Evolutionary conservation across 2,329 filamentous ascomycete species (phyloP).

Genomic region (Penicillium sp.): DNA sequence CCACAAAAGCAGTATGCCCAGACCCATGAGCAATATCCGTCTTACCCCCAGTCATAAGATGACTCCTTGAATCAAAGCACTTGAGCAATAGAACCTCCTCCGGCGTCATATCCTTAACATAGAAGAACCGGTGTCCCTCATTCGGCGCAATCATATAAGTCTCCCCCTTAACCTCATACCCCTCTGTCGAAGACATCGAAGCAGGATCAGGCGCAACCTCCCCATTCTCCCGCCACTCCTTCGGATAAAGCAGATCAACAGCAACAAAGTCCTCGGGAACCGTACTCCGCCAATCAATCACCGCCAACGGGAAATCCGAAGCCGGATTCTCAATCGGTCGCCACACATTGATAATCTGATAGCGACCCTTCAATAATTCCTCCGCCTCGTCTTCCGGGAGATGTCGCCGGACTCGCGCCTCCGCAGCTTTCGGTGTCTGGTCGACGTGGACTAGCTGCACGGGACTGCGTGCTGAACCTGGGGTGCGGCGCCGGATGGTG

Average conservation of each 20-base stretch:
- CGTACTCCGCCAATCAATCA: constrained; percentile 63
- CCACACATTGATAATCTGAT: constrained; percentile 69
- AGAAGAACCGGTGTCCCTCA: constrained; percentile 59
- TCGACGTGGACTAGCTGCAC: constrained; percentile 70
- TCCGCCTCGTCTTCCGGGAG: constrained; percentile 55
- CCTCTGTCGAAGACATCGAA: constrained; percentile 50
- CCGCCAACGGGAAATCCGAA: constrained; percentile 64
- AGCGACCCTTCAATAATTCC: constrained; percentile 55
- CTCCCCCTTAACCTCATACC: constrained; percentile 62
- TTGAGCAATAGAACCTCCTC: constrained; percentile 54
- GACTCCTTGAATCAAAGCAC: constrained; percentile 52
- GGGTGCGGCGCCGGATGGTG: constrained; percentile 58
- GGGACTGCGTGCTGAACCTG: constrained; percentile 58
- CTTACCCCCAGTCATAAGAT: constrained; percentile 35
- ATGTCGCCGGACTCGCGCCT: constrained; percentile 59
- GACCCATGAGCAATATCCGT: constrained; percentile 48
- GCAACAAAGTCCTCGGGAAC: constrained; percentile 55
- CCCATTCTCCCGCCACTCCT: constrained; percentile 56
- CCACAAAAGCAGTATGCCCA: constrained; percentile 55
- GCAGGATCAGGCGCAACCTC: constrained; percentile 53
- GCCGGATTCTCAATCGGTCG: constrained; percentile 62
- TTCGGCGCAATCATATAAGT: constrained; percentile 59
- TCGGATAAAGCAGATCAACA: constrained; percentile 61
- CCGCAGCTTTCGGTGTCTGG: constrained; percentile 62
- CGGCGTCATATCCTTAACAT: constrained; percentile 64